Percentiles rank a stretch among this genome's conserved stretches.
Conservation (phyloP, 768 basidiomycete genomes). For the Naganishia antarctica region DNA sequence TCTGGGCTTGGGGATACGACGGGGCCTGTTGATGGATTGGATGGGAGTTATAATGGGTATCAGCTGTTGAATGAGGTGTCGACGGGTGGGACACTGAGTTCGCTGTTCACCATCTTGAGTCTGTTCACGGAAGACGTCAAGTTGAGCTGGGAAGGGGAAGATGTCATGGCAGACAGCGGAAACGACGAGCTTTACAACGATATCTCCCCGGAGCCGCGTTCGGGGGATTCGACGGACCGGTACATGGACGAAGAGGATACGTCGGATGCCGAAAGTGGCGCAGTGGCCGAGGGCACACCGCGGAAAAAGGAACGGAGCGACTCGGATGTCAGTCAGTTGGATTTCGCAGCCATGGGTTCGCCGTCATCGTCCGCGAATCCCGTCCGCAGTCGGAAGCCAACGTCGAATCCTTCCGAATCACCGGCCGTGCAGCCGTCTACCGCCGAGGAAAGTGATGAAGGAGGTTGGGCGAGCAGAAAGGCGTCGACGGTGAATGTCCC, state of each 20-base stretch:
- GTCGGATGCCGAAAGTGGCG: not conserved
- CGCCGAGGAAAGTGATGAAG: not conserved
- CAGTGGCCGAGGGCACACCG: not conserved
- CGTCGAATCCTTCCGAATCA: too few species aligned
- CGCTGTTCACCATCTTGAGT: constrained; percentile 91
- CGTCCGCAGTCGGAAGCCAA: too few species aligned
- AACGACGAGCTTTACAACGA: constrained; percentile 7
- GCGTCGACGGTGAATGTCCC: not conserved
- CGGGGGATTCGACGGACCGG: not conserved
- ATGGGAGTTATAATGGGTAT: constrained; percentile 71
- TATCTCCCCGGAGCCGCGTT: not conserved
- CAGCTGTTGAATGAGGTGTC: constrained; percentile 94
- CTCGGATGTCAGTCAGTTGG: constrained; percentile 45
- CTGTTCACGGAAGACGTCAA: constrained; percentile 80
- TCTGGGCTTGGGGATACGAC: constrained; percentile 62
- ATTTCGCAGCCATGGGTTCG: constrained; percentile 29
- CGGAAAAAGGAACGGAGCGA: constrained; percentile 6
- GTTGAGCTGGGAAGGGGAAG: constrained; percentile 70
- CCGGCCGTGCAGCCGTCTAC: not conserved
- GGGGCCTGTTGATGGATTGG: constrained; percentile 8
- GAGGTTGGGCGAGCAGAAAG: not conserved
- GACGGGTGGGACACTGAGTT: constrained; percentile 88
- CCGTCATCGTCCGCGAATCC: not conserved
- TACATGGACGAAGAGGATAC: not conserved
- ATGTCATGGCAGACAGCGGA: constrained; percentile 22